Conservation (phyloP, 208 protist species). For the Herpetomonas tarakana region DNA sequence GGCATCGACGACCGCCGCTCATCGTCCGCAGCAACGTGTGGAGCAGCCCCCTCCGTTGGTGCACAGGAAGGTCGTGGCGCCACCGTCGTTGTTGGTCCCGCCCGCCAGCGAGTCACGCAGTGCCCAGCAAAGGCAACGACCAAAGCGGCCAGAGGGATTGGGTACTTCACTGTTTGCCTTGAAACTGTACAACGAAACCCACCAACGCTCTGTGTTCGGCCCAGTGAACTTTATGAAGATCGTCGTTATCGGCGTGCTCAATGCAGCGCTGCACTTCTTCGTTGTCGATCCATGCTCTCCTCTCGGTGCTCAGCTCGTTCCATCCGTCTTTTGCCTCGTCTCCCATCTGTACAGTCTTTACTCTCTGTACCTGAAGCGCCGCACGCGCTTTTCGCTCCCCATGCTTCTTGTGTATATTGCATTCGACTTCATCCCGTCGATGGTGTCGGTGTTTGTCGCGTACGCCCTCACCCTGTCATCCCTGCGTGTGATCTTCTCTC, state of each 20-base stretch:
- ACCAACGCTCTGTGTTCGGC: constrained; percentile 39
- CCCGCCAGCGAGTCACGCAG: no score
- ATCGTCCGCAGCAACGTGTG: no score
- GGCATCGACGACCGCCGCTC: no score
- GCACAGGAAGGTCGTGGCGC: no score
- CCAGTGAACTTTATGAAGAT: constrained; percentile 27
- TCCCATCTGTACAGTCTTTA: constrained; percentile 41
- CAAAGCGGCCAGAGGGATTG: neutral
- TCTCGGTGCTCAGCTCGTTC: constrained; percentile 27
- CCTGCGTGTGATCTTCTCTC: constrained; percentile 3
- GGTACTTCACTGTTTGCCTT: constrained; percentile 24
- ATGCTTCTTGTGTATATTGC: constrained; percentile 58
- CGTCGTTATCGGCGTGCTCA: constrained; percentile 17
- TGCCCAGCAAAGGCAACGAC: no score
- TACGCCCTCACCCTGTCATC: constrained; percentile 31
- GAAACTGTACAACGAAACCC: constrained; percentile 39
- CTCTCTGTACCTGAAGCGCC: constrained; percentile 20
- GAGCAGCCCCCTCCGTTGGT: no score
- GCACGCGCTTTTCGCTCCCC: constrained; percentile 21
- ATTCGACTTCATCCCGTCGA: constrained; percentile 61
- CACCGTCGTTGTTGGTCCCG: no score
- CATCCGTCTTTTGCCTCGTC: constrained; percentile 34
- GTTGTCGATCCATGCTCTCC: constrained; percentile 27
- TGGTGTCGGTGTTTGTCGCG: constrained; percentile 31
- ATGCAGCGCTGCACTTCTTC: constrained; percentile 39